Conservation (phyloP, 2,329 filamentous ascomycete species). For the Ophidiomyces ophidiicola region DNA sequence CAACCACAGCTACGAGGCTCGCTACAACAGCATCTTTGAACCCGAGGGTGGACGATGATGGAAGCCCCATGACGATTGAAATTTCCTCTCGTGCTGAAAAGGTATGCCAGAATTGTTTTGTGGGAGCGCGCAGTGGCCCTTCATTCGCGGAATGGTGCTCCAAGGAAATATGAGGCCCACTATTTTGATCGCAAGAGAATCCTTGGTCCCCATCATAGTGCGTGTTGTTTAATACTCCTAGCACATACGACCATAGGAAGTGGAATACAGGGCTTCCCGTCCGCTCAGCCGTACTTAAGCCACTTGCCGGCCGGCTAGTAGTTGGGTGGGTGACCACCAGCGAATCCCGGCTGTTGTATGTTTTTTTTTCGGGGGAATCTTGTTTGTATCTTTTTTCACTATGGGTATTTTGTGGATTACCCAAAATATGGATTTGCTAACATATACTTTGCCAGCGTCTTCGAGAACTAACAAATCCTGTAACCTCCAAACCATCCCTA, state of each 20-base stretch:
- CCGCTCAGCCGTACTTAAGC: slow-evolving; percentile 38
- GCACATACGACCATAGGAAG: slow-evolving; percentile 36
- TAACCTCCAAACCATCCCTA: slow-evolving; percentile 36
- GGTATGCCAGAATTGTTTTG: slow-evolving; percentile 37
- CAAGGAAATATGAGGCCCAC: neutral
- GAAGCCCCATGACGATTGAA: slow-evolving; percentile 68
- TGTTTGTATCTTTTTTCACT: slow-evolving; percentile 14
- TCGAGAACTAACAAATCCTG: slow-evolving; percentile 52
- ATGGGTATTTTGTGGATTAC: neutral
- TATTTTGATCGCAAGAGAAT: neutral
- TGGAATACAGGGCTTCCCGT: slow-evolving; percentile 38
- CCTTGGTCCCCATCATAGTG: slow-evolving; percentile 15
- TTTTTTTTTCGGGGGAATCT: too few species aligned
- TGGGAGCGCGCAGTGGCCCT: neutral
- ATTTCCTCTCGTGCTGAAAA: slow-evolving; percentile 75
- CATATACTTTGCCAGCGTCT: slow-evolving; percentile 42
- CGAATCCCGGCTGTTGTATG: slow-evolving; percentile 36
- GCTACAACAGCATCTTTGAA: slow-evolving; percentile 46
- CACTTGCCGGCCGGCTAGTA: slow-evolving; percentile 37
- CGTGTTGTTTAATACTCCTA: slow-evolving; percentile 5
- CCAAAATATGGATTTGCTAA: neutral
- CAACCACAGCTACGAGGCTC: slow-evolving; percentile 22
- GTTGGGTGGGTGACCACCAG: slow-evolving; percentile 38
- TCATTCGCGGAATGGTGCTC: neutral
- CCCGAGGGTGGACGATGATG: slow-evolving; percentile 67